Evolutionary conservation across 106 monocot species (phyloP).

Genomic region (Hemerocallis citrina): DNA sequence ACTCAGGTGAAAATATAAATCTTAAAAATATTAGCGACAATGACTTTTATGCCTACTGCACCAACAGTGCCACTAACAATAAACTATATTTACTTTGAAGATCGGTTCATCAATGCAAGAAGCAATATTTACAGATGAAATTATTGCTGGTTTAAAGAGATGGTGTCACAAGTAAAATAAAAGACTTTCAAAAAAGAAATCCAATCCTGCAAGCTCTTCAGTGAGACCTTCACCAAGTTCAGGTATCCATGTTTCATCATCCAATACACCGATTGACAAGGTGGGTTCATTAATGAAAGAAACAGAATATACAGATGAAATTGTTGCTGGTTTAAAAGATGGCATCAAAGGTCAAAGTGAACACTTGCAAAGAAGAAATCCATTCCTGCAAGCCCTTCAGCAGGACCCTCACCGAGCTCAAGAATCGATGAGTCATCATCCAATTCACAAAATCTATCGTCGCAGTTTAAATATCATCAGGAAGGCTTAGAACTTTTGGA

Average conservation of each 20-base stretch:
- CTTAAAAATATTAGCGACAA: not conserved
- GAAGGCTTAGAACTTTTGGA: slow-evolving; percentile 4
- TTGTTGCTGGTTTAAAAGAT: slow-evolving; percentile 31
- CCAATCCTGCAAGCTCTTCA: too few species aligned
- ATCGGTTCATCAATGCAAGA: too few species aligned
- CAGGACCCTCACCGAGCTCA: not conserved
- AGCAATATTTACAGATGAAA: too few species aligned
- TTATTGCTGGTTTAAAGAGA: too few species aligned
- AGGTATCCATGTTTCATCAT: too few species aligned
- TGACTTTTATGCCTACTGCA: not conserved
- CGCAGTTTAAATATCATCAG: slow-evolving; percentile 4
- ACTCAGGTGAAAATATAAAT: slow-evolving; percentile 26
- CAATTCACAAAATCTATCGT: not conserved
- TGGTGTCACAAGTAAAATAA: too few species aligned
- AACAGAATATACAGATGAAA: slow-evolving; percentile 26
- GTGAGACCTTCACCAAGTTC: too few species aligned
- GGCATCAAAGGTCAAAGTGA: slow-evolving; percentile 24
- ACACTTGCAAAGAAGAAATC: slow-evolving; percentile 7
- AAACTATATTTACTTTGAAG: not conserved
- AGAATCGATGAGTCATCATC: not conserved
- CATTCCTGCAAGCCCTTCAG: not conserved
- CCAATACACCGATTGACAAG: too few species aligned
- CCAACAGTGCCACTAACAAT: not conserved
- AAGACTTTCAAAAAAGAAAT: too few species aligned
- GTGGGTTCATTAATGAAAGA: slow-evolving; percentile 49